Conservation (phyloP, 73 alveolate species). For the Paramecium pentaurelia region DNA sequence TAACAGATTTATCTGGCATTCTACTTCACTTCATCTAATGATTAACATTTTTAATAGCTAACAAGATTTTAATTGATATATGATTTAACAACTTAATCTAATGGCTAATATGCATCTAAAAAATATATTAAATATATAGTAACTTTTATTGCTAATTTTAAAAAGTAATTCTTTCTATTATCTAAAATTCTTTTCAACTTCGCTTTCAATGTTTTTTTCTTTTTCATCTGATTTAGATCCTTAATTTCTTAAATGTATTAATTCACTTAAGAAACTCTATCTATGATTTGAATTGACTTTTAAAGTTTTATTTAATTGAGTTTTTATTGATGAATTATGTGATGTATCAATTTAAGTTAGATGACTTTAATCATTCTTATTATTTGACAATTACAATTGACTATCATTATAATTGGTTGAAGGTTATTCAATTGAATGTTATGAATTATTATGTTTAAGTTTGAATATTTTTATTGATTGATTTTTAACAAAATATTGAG, state of each 20-base stretch:
- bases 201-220: background rate
- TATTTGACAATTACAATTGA: background rate
- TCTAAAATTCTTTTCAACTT: background rate
- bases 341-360: background rate
- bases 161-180: background rate
- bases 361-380: background rate
- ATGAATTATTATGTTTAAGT: background rate
- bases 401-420: constrained; percentile 16
- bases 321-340: background rate
- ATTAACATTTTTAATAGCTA: background rate
- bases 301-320: background rate
- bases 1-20: background rate
- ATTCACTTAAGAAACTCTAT: background rate
- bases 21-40: background rate
- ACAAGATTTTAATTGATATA: background rate
- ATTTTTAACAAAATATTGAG: background rate
- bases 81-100: background rate
- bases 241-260: background rate
- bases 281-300: background rate
- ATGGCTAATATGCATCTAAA: background rate
- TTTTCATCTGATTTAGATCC: background rate
- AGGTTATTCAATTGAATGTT: background rate
- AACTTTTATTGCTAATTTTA: background rate
- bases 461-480: background rate
- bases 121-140: background rate